These are phyloP conservation scores for Cucurbita maxima DNA, from an alignment of 306 rosid genomes.

Conservation along the genomic window DNA sequence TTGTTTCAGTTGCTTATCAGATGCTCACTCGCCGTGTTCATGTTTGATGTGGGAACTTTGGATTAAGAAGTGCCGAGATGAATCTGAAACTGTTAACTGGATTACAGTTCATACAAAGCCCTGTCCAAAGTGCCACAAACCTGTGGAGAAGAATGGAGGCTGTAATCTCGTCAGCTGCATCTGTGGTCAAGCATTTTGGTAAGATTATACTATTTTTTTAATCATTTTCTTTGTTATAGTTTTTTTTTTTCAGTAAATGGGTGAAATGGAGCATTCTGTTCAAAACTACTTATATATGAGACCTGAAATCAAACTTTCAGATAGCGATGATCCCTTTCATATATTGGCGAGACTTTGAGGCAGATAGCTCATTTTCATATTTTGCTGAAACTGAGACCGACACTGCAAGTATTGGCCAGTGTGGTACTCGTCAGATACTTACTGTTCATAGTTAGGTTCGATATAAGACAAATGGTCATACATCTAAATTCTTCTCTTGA, in stretches of 20 bases:
- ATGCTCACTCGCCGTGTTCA: conserved; percentile 95
- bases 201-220: conserved; percentile 8
- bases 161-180: conserved; percentile 94
- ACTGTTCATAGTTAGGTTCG: background rate
- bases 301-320: background rate
- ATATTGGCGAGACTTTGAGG: background rate
- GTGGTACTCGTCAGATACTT: background rate
- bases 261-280: background rate
- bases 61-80: conserved; percentile 83
- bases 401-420: background rate
- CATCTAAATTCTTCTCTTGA: background rate
- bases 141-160: conserved; percentile 97
- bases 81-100: conserved; percentile 99
- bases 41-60: conserved; percentile 95
- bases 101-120: conserved; percentile 88
- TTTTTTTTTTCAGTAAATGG: background rate
- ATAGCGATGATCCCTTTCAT: background rate
- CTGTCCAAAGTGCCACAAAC: conserved; percentile 91
- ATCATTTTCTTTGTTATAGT: background rate
- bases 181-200: conserved; percentile 97
- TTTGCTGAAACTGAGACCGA: background rate
- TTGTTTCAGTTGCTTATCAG: conserved; percentile 67
- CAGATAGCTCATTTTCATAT: background rate
- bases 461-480: background rate
- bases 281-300: background rate